Percentiles rank a stretch among this genome's conserved stretches.
Conservation (phyloP, 1,139 yeast genomes). For the Taphrina confusa region DNA sequence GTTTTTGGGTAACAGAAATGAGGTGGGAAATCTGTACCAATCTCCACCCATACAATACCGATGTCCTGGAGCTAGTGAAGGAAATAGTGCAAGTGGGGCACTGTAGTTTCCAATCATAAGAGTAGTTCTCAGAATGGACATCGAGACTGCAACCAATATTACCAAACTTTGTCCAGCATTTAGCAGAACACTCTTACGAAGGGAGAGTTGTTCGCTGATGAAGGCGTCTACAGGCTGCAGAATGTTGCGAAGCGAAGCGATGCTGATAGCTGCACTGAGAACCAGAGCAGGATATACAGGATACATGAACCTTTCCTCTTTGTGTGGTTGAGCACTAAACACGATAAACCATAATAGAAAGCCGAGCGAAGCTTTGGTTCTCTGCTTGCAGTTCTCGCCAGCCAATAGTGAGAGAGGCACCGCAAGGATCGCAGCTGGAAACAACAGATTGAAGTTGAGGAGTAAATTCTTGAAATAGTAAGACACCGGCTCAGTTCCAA, state of each 20-base stretch:
- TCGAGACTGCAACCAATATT: constrained; percentile 6
- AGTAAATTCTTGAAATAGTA: constrained; percentile 70
- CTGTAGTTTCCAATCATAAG: constrained; percentile 47
- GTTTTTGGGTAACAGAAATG: constrained; percentile 70
- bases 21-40: constrained; percentile 91
- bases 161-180: constrained; percentile 1
- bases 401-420: constrained; percentile 41
- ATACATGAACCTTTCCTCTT: constrained; percentile 87
- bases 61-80: constrained; percentile 31
- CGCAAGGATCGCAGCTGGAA: constrained; percentile 54
- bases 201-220: background rate
- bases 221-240: constrained; percentile 1
- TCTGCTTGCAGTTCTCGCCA: background rate
- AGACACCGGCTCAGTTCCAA: constrained; percentile 81
- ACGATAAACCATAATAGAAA: constrained; percentile 65
- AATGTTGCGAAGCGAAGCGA: constrained; percentile 38
- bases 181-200: background rate
- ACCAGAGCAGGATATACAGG: constrained; percentile 75
- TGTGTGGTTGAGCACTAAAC: constrained; percentile 78
- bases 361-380: constrained; percentile 48
- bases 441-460: constrained; percentile 68
- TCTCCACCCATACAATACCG: constrained; percentile 76
- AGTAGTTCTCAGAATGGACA: constrained; percentile 44
- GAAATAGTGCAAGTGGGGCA: constrained; percentile 48
- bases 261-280: constrained; percentile 62